A percentile compares a stretch with the other conserved stretches of the same genome.
Evolutionary conservation across 108 stramenopile species (phyloP).

Genomic region (Nitzschia palea): DNA sequence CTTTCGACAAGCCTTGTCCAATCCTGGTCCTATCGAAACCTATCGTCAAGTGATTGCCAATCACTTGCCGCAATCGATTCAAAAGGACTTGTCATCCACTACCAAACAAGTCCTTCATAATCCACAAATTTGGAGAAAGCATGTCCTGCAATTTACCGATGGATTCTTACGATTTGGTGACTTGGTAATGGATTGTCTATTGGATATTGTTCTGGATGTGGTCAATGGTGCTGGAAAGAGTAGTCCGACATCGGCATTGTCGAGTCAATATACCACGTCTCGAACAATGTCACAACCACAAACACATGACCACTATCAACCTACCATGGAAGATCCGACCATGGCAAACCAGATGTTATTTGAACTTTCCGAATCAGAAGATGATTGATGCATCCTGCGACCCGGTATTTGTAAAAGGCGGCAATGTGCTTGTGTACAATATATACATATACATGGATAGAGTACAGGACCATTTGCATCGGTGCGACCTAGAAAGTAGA

Average conservation of each 20-base stretch:
- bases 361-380: slow-evolving; percentile 31
- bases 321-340: slow-evolving; percentile 21
- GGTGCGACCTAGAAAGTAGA: no score
- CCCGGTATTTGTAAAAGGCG: no score
- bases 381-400: background rate
- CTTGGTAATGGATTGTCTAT: slow-evolving; percentile 16
- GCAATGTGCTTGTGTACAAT: no score
- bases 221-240: slow-evolving; percentile 1
- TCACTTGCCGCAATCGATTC: background rate
- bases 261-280: background rate
- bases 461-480: no score
- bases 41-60: slow-evolving; percentile 16
- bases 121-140: background rate
- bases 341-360: slow-evolving; percentile 24
- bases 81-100: background rate
- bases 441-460: no score
- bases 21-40: slow-evolving; percentile 17
- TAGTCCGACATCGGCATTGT: background rate
- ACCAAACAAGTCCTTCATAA: background rate
- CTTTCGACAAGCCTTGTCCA: slow-evolving; percentile 13
- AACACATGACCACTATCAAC: background rate
- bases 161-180: slow-evolving; percentile 4
- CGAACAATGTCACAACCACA: background rate
- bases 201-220: slow-evolving; percentile 20
- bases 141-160: background rate